These are phyloP conservation scores for Suhomyces sp. DNA, from an alignment of 805 yeast genomes.

Conservation along the genomic window DNA sequence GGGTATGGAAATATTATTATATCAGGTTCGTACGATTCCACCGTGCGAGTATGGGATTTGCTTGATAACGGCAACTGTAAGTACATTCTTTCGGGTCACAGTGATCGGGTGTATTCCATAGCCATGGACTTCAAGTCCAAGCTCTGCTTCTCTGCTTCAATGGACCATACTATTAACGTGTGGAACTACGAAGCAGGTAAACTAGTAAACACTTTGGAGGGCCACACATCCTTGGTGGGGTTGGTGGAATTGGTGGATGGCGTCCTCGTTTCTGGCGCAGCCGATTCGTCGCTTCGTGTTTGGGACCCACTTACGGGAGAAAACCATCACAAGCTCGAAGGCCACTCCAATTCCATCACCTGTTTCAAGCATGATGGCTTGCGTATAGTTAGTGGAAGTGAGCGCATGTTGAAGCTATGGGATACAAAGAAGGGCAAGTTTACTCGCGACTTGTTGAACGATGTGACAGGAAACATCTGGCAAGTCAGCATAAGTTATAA, in stretches of 20 bases:
- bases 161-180: conserved; percentile 82
- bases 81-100: conserved; percentile 76
- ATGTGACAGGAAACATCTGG: conserved; percentile 87
- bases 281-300: conserved; percentile 85
- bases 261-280: conserved; percentile 89
- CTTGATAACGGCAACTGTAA: conserved; percentile 64
- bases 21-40: conserved; percentile 88
- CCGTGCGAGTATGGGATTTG: conserved; percentile 90
- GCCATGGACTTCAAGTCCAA: conserved; percentile 72
- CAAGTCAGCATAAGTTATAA: conserved; percentile 84
- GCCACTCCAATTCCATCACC: conserved; percentile 85
- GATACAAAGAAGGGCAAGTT: conserved; percentile 74
- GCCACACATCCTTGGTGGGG: conserved; percentile 90
- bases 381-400: conserved; percentile 84
- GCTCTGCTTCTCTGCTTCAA: conserved; percentile 85
- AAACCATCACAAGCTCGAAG: conserved; percentile 66
- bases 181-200: conserved; percentile 86
- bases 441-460: conserved; percentile 68
- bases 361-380: conserved; percentile 89
- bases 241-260: conserved; percentile 73
- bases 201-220: conserved; percentile 67
- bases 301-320: conserved; percentile 86
- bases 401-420: conserved; percentile 84
- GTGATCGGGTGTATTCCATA: conserved; percentile 85
- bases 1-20: conserved; percentile 82